These are phyloP conservation scores for Naumovozyma castellii DNA, from an alignment of 805 yeast species.

Conservation along the genomic window DNA sequence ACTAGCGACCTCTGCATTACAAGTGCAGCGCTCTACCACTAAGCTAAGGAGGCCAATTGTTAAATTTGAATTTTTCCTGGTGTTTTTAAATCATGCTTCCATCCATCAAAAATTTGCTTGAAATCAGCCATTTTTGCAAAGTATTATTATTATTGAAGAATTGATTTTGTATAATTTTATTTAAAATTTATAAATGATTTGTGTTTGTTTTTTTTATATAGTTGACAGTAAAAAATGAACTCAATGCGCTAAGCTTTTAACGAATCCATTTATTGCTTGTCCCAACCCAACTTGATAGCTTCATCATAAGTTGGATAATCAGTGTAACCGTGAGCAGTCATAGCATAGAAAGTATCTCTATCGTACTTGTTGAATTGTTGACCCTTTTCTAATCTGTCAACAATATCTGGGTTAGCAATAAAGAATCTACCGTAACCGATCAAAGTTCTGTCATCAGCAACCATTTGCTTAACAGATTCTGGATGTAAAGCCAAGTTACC, in stretches of 20 bases:
- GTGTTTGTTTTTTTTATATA: too few species aligned
- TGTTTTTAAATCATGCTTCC: too few species aligned
- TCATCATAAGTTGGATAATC: slow-evolving; percentile 34
- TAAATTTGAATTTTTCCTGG: background rate
- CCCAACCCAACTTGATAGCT: slow-evolving; percentile 17
- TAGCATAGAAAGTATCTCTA: slow-evolving; percentile 39
- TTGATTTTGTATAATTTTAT: too few species aligned
- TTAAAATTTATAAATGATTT: too few species aligned
- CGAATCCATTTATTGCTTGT: slow-evolving; percentile 2
- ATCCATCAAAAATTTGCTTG: too few species aligned
- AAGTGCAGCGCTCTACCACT: slow-evolving; percentile 99
- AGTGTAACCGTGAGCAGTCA: slow-evolving; percentile 33
- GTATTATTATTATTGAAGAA: too few species aligned
- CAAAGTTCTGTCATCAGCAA: slow-evolving; percentile 35
- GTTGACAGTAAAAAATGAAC: too few species aligned
- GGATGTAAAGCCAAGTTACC: slow-evolving; percentile 29
- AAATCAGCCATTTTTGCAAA: too few species aligned
- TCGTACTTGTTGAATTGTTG: slow-evolving; percentile 36
- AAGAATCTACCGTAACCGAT: slow-evolving; percentile 39
- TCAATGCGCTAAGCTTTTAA: background rate
- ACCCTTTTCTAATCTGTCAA: slow-evolving; percentile 35
- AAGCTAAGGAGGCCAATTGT: slow-evolving; percentile 78
- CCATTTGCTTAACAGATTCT: slow-evolving; percentile 22
- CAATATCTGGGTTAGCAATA: slow-evolving; percentile 49
- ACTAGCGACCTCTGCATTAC: slow-evolving; percentile 97